These are phyloP conservation scores for Paraphaeosphaeria sporulosa DNA, from an alignment of 2,329 filamentous ascomycete genomes.

Conservation along the genomic window DNA sequence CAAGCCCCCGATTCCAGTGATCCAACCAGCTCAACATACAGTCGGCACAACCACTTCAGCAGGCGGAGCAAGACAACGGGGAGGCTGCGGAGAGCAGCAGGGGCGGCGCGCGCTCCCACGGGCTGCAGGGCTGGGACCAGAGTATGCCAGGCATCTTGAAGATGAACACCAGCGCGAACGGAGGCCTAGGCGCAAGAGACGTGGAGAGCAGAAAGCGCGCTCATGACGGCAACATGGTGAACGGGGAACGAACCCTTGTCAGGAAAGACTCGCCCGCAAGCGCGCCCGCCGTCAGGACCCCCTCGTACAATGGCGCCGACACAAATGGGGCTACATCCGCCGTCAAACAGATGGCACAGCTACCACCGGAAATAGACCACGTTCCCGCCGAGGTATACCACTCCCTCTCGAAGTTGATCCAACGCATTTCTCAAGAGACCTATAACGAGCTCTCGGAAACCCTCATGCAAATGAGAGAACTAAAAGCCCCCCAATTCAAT, in stretches of 20 bases:
- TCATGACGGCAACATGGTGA: constrained; percentile 39
- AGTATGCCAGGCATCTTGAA: constrained; percentile 59
- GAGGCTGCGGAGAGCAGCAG: constrained; percentile 26
- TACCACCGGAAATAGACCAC: constrained; percentile 66
- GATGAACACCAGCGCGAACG: constrained; percentile 55
- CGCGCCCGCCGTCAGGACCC: constrained; percentile 23
- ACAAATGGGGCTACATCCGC: constrained; percentile 27
- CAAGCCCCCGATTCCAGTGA: background rate
- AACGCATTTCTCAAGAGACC: constrained; percentile 81
- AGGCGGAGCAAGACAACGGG: constrained; percentile 19
- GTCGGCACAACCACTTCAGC: constrained; percentile 20
- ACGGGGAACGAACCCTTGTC: constrained; percentile 32
- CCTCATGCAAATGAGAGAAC: constrained; percentile 73
- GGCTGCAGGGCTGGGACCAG: constrained; percentile 39
- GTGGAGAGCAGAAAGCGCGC: constrained; percentile 40
- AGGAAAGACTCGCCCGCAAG: constrained; percentile 23
- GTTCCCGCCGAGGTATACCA: constrained; percentile 76
- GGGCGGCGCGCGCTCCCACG: constrained; percentile 42
- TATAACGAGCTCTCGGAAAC: constrained; percentile 79
- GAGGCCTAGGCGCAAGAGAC: constrained; percentile 39
- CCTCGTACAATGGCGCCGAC: constrained; percentile 12
- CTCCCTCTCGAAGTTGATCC: constrained; percentile 76
- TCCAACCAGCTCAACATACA: constrained; percentile 23
- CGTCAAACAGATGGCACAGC: constrained; percentile 35
- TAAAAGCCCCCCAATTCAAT: constrained; percentile 65